phyloP scores from a whole-genome alignment of 2,329 filamentous ascomycete genomes.

The Dothistroma septosporum region DNA sequence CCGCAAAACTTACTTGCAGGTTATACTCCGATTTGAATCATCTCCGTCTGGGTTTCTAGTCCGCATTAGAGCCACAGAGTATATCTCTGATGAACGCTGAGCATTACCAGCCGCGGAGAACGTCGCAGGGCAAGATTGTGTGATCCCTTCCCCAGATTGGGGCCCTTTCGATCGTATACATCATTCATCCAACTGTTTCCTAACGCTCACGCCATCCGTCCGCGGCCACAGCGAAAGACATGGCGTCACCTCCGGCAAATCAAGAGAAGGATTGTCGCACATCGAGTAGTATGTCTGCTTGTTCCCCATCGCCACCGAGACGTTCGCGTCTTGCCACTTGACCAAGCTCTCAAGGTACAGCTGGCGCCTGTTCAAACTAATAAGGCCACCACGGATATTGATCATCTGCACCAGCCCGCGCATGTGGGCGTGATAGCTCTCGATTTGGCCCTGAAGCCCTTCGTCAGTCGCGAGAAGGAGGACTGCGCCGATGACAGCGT shows the following conservation, averaged over 20 bases:
- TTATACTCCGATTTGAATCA: not conserved
- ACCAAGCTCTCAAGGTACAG: conserved; percentile 1
- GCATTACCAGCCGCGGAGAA: no score
- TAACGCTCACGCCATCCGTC: not conserved
- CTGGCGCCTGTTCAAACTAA: conserved; percentile 1
- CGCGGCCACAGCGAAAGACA: conserved; percentile 5
- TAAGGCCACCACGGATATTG: conserved; percentile 9
- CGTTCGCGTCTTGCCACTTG: conserved; percentile 11
- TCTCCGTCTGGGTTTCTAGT: no score
- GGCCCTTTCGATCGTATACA: not conserved
- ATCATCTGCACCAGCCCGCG: conserved; percentile 7
- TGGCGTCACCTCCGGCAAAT: not conserved
- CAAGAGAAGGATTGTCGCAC: not conserved
- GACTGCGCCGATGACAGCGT: conserved; percentile 18
- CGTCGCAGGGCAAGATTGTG: not conserved
- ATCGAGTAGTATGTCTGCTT: conserved; percentile 1
- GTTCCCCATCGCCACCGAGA: not conserved
- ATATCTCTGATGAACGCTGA: no score
- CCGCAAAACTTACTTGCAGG: not conserved
- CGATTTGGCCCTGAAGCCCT: conserved; percentile 1
- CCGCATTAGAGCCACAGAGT: no score
- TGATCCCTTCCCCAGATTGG: no score
- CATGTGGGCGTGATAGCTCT: conserved; percentile 11
- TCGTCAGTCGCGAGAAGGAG: conserved; percentile 6
- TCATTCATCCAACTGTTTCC: not conserved